These are phyloP conservation scores for Camillea tinctor DNA, from an alignment of 2,329 filamentous ascomycete genomes.

Conservation along the genomic window DNA sequence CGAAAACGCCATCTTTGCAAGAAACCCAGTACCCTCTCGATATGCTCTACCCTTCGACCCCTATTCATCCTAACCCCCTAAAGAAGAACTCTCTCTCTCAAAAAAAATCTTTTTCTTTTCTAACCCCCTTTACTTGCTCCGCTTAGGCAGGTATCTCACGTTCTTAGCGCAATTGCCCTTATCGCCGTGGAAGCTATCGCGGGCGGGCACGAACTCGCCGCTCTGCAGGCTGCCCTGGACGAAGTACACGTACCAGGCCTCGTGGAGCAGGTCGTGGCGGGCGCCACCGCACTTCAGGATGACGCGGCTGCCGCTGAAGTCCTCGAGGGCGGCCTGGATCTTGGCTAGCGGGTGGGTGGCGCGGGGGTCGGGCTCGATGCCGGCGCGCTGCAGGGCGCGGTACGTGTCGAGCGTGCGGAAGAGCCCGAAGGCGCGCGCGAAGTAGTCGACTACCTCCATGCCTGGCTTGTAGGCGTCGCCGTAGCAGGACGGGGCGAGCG, in stretches of 20 bases:
- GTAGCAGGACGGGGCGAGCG: conserved; percentile 65
- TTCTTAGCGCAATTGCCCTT: conserved; percentile 39
- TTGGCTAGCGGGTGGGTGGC: conserved; percentile 43
- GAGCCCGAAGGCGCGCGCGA: conserved; percentile 40
- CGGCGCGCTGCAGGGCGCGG: conserved; percentile 36
- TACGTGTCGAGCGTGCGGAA: conserved; percentile 45
- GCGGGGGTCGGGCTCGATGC: conserved; percentile 36
- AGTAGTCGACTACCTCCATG: conserved; percentile 47
- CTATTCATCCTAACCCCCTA: too few species aligned
- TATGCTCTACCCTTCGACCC: too few species aligned
- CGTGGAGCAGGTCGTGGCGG: conserved; percentile 42
- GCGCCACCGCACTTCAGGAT: conserved; percentile 43
- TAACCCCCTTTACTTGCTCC: conserved; percentile 1
- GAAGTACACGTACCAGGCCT: conserved; percentile 55
- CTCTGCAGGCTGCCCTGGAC: conserved; percentile 51
- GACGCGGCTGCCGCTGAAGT: conserved; percentile 44
- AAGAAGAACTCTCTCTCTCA: too few species aligned
- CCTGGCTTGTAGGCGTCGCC: conserved; percentile 45
- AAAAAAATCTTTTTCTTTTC: neutral
- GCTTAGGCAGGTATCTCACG: conserved; percentile 43
- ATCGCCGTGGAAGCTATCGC: conserved; percentile 37
- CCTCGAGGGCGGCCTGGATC: conserved; percentile 42
- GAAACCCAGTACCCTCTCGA: too few species aligned
- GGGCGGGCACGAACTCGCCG: conserved; percentile 46
- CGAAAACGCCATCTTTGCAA: too few species aligned